Percentiles rank a stretch among this genome's conserved stretches.
These are phyloP conservation scores for Aspergillus fischeri DNA, from an alignment of 2,329 filamentous ascomycete species.

Conservation along the genomic window DNA sequence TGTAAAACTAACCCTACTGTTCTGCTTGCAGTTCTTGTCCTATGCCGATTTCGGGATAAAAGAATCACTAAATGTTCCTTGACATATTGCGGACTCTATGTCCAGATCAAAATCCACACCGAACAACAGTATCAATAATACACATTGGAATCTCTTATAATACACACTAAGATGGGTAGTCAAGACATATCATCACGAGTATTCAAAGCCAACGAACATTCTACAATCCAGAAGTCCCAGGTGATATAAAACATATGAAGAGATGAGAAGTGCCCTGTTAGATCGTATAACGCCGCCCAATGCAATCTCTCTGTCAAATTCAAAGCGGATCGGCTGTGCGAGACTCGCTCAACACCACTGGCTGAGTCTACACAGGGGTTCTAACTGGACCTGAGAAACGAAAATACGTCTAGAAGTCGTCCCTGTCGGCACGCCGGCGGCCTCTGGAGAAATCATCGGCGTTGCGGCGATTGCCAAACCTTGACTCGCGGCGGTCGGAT, in stretches of 20 bases:
- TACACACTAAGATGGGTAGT: not conserved
- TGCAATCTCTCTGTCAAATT: conserved; percentile 14
- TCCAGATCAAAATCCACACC: not conserved
- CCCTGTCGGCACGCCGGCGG: not conserved
- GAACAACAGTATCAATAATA: not conserved
- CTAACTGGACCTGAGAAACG: not conserved
- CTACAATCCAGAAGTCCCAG: not conserved
- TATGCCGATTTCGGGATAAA: no score
- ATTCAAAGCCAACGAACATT: not conserved
- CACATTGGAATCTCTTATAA: not conserved
- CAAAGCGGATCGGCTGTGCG: conserved; percentile 8
- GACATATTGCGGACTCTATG: not conserved
- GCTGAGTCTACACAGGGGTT: not conserved
- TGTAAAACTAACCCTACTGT: not conserved
- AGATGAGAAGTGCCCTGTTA: not conserved
- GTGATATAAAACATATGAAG: not conserved
- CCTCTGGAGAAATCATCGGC: not conserved
- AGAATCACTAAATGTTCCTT: not conserved
- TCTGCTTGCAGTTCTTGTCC: not conserved
- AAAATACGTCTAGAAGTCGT: not conserved
- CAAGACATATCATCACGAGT: not conserved
- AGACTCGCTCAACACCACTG: not conserved
- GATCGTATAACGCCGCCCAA: conserved; percentile 23
- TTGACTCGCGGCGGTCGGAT: not conserved
- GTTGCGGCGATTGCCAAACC: not conserved